phyloP scores from a whole-genome alignment of 495 filamentous ascomycete genomes.

The Neurospora tetrasperma region DNA sequence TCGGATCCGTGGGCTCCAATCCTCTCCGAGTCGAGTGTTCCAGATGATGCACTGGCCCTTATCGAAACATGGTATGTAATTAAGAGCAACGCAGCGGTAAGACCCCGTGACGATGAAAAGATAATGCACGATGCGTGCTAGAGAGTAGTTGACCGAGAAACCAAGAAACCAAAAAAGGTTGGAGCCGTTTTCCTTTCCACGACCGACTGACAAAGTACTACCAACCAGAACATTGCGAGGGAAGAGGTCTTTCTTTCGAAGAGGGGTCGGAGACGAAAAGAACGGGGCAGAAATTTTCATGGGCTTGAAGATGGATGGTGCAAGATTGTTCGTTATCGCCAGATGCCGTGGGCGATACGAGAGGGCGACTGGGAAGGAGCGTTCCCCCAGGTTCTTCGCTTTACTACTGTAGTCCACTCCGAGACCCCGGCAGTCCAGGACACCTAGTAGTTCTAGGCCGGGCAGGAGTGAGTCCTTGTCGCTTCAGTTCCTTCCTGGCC shows the following conservation, averaged over 20 bases:
- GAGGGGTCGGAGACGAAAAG: background rate
- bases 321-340: slow-evolving; percentile 1
- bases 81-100: background rate
- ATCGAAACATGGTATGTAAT: background rate
- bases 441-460: background rate
- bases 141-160: slow-evolving; percentile 7
- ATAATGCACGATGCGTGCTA: slow-evolving; percentile 11
- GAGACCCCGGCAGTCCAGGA: background rate
- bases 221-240: background rate
- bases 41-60: background rate
- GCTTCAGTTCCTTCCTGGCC: background rate
- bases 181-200: slow-evolving; percentile 2
- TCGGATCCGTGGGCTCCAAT: background rate
- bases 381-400: background rate
- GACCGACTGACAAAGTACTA: background rate
- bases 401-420: background rate
- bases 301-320: background rate
- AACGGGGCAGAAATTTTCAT: slow-evolving; percentile 4
- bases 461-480: background rate
- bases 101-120: slow-evolving; percentile 10
- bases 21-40: background rate
- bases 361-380: slow-evolving; percentile 2
- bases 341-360: background rate
- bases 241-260: background rate
- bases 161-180: slow-evolving; percentile 5